Percentiles rank a stretch among this genome's conserved stretches.
These are phyloP conservation scores for Fusarium sp. DNA, from an alignment of 2,329 filamentous ascomycete genomes.

Conservation along the genomic window DNA sequence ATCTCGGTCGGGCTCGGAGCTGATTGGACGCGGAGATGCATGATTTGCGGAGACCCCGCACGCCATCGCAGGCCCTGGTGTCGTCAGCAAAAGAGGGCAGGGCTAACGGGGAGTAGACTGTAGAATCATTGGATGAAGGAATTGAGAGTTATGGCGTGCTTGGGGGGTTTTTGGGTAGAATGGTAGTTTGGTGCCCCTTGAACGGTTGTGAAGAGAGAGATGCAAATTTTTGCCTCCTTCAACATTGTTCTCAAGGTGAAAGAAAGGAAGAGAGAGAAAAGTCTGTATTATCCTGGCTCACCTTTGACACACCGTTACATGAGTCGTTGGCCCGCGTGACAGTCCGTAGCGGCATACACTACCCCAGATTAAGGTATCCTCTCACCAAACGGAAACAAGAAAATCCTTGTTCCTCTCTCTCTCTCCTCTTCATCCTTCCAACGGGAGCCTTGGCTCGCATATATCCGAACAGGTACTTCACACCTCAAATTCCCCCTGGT, in stretches of 20 bases:
- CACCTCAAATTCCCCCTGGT: not conserved
- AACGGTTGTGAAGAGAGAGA: not conserved
- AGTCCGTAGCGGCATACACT: slow-evolving; percentile 1
- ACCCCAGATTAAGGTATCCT: slow-evolving; percentile 7
- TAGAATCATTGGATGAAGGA: slow-evolving; percentile 33
- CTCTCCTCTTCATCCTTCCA: not conserved
- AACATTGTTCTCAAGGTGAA: not conserved
- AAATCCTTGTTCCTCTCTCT: not conserved
- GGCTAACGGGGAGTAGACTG: slow-evolving; percentile 20
- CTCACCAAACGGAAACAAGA: not conserved
- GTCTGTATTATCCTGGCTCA: not conserved
- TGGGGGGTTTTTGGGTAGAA: not conserved
- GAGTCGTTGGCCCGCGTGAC: slow-evolving; percentile 8
- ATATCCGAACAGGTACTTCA: not conserved
- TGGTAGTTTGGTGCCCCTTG: not conserved
- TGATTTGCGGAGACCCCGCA: slow-evolving; percentile 39
- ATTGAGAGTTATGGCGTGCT: slow-evolving; percentile 36
- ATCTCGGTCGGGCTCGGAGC: slow-evolving; percentile 24
- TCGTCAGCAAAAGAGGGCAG: slow-evolving; percentile 22
- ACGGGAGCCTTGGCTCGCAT: not conserved
- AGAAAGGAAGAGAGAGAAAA: not conserved
- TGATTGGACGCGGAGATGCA: slow-evolving; percentile 21
- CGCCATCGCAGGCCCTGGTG: slow-evolving; percentile 36
- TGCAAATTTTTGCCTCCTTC: not conserved
- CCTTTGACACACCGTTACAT: not conserved